Base-by-base conservation (phyloP, 2,329 filamentous ascomycete species). In the Paracoccidioides brasiliensis region DNA sequence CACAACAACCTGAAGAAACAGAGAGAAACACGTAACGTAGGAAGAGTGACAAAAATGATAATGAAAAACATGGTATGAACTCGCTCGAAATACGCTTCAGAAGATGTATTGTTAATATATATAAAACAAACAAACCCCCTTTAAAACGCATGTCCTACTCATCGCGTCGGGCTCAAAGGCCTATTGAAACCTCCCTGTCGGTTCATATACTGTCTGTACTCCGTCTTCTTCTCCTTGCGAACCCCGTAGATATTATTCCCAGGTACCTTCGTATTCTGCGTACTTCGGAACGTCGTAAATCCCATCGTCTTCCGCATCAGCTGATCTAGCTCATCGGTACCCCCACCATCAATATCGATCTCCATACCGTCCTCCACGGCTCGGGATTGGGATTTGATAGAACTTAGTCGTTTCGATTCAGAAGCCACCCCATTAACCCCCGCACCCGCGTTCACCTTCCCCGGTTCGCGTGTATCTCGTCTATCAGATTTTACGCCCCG, bases 201-300 rank as follows among this genome's bases (percentile, higher is more conserved):
- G 60, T 76, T 78, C 82, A 98, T 98, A 72, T 98, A 98, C 79
- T 98, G 93, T 63, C 93, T 80, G 67, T 96, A 97, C 76, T 94
- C 82, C 12, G 85, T 87, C 81, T 89, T 90, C 82, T 95, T 96
- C 74, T 93, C 89, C 77, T 93, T 96, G 62, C 85, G 78, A 53
- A 96, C 83, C 0, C 78, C 88, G 55, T 87, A 90, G 44, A 85
- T 82, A 66, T 90, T 83, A 67, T 98, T 98, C 1, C 93, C 93
- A 0, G 81, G 79, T 1, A 98, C 84, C 67, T 96, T 94, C 55
- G 86, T 89, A 58, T 87, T 83, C 72, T 97, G 94, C 22, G 93
- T 97, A 30, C 82, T 84, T 56, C 83, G 84, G 72, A 97, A 98
- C 0, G 80, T 81, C 15, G 83, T 83, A 66, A 98, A 96, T 1